Evolutionary conservation across 129 eudicot genomes (phyloP).

Genomic region (Saussurea involucrata): DNA sequence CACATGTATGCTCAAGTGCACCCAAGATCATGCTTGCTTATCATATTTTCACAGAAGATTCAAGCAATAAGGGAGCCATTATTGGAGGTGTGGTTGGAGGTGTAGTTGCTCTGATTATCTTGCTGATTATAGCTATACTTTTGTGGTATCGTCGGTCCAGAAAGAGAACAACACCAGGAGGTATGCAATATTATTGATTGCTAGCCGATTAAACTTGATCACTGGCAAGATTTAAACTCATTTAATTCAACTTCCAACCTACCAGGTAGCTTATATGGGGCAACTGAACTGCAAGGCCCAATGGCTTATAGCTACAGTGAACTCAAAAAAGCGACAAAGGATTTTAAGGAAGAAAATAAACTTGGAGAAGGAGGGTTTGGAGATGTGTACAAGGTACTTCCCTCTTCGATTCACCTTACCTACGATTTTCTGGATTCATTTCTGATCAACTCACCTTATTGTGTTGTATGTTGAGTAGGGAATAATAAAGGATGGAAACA

Average conservation of each 20-base stretch:
- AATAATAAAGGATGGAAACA: slow-evolving; percentile 46
- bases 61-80: slow-evolving; percentile 56
- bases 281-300: slow-evolving; percentile 80
- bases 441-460: neutral
- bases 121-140: neutral
- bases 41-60: slow-evolving; percentile 38
- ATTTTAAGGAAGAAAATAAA: slow-evolving; percentile 54
- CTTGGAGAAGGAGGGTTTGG: slow-evolving; percentile 88
- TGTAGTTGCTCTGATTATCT: slow-evolving; percentile 11
- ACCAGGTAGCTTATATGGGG: slow-evolving; percentile 55
- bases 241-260: neutral
- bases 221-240: neutral
- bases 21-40: neutral
- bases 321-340: slow-evolving; percentile 57
- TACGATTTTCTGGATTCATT: neutral
- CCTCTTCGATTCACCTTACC: neutral
- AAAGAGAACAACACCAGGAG: slow-evolving; percentile 21
- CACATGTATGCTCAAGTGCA: neutral
- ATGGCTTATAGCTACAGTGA: slow-evolving; percentile 54
- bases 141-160: slow-evolving; percentile 27
- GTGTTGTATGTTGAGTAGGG: slow-evolving; percentile 35
- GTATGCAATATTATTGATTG: neutral
- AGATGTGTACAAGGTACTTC: slow-evolving; percentile 69
- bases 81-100: slow-evolving; percentile 68
- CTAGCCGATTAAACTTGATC: neutral